These are phyloP conservation scores for Nakaseomyces delphensis DNA, from an alignment of 1,139 yeast genomes.

Conservation along the genomic window DNA sequence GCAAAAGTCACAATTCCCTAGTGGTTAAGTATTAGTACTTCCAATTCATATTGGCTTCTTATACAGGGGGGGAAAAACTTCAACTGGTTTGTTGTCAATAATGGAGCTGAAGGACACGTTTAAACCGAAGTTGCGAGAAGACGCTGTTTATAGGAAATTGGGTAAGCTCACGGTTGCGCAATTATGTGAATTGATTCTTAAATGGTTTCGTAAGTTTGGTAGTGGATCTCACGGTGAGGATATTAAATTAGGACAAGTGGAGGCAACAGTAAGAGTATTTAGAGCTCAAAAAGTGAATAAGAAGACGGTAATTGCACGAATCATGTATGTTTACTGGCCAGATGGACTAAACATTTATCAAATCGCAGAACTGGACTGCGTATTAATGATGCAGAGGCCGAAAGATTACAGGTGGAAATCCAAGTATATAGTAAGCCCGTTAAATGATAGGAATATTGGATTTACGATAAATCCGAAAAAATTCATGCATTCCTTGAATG, in stretches of 20 bases:
- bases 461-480: conserved; percentile 18
- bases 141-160: conserved; percentile 1
- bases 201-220: conserved; percentile 10
- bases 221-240: conserved; percentile 13
- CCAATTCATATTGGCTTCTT: too few species aligned
- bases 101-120: conserved; percentile 3
- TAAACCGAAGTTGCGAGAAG: neutral
- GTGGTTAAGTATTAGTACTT: too few species aligned
- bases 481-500: conserved; percentile 43
- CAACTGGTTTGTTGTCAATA: neutral
- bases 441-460: neutral
- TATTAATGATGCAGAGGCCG: conserved; percentile 51
- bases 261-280: conserved; percentile 18
- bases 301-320: conserved; percentile 17
- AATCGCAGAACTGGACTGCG: conserved; percentile 65
- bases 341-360: conserved; percentile 60
- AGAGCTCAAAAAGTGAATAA: conserved; percentile 13
- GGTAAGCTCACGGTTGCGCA: conserved; percentile 1
- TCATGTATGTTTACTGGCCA: conserved; percentile 51
- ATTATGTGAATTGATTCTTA: conserved; percentile 6
- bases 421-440: neutral
- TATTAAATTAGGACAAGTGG: conserved; percentile 14
- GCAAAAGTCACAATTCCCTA: too few species aligned
- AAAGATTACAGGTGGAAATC: conserved; percentile 42
- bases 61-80: too few species aligned